Base-by-base conservation (phyloP, 2,329 filamentous ascomycete genomes). In the Botrytis paeoniae region DNA sequence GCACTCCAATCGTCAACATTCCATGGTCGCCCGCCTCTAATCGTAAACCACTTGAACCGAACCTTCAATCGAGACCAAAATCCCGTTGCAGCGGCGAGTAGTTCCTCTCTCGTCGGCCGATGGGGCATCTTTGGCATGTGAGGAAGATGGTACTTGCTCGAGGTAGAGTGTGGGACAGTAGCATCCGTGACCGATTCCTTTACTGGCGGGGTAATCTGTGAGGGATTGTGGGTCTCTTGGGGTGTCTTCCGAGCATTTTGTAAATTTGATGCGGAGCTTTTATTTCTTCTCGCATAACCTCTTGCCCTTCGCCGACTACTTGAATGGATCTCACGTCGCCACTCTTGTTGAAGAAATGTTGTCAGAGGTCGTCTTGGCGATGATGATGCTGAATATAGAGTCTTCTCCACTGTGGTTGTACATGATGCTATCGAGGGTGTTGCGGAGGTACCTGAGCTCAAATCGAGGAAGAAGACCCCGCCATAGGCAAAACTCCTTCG, bases 31-130 rank as follows among this genome's bases (percentile, higher is more conserved):
- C 93, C 93, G 81, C 95, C 97, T 80, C 95, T 88, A 78, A 99
- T 99, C 3, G 96, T 97, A 79, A 96, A 91, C 96, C 96, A 99
- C 83, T 99, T 99, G 85, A 98, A 97, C 59, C 94, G 92, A 37
- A 98, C 93, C 80, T 92, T 94, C 62, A 98, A 83, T 66, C 96
- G 89, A 75, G 97, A 92, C 91, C 94, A 96, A 81, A 98, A 98
- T 1, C 95, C 95, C 35, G 91, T 98, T 51, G 96, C 94, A 7
- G 96, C 95, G 32, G 93, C 92, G 51, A 99, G 86, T 41, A 99
- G 87, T 82, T 99, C 96, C 81, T 98, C 95, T 80, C 97, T 98
- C 12, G 92, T 95, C 8, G 96, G 95, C 32, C 95, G 88, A 84
- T 98, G 94, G n/a, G 92, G 89, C 81, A 94, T 89, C 78, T 93